Percentiles rank a stretch among this genome's conserved stretches.
Conservation (phyloP, 257 asterid genomes). For the Sherardia arvensis region DNA sequence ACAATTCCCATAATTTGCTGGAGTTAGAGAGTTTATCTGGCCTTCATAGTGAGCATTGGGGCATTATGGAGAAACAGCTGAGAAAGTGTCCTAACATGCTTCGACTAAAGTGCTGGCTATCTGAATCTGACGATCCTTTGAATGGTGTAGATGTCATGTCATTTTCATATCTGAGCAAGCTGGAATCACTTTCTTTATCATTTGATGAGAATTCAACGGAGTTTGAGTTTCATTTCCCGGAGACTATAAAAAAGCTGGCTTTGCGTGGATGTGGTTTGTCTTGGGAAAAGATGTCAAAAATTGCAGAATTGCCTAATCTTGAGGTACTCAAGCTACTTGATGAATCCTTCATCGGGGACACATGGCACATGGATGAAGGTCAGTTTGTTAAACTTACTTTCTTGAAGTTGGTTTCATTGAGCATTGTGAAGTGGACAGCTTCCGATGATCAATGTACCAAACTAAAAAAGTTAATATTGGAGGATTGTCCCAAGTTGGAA, state of each 20-base stretch:
- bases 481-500: neutral
- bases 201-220: neutral
- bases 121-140: neutral
- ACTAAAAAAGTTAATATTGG: neutral
- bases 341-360: neutral
- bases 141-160: neutral
- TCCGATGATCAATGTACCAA: neutral
- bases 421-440: slow-evolving; percentile 9
- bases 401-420: neutral
- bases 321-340: slow-evolving; percentile 5
- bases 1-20: neutral
- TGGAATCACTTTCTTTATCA: neutral
- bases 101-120: neutral
- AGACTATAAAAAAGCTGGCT: neutral
- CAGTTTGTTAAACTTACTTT: neutral
- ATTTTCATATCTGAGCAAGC: neutral
- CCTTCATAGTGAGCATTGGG: neutral
- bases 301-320: slow-evolving; percentile 1
- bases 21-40: slow-evolving; percentile 1
- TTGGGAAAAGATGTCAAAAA: neutral
- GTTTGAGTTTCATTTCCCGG: neutral
- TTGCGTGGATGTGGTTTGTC: neutral
- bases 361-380: slow-evolving; percentile 6
- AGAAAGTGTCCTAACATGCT: slow-evolving; percentile 4
- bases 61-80: neutral